Evolutionary conservation across 2,329 filamentous ascomycete genomes (phyloP).

Genomic region (Graphilbum ipis-grandicollis): DNA sequence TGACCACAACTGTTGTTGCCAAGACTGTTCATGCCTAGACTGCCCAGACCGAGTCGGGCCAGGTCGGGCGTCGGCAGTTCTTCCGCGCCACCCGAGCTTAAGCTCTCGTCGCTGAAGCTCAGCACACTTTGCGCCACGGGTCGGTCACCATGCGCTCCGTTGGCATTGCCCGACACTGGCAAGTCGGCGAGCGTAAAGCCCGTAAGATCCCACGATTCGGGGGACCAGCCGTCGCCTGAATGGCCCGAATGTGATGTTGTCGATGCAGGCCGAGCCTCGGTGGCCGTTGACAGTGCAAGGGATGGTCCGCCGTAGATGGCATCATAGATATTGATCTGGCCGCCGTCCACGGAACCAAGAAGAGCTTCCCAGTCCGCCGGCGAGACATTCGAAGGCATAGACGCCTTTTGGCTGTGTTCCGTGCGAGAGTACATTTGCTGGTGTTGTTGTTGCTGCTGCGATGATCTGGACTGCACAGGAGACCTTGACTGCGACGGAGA

Average conservation of each 20-base stretch:
- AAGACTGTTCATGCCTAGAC: constrained; percentile 22
- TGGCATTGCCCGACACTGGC: constrained; percentile 1
- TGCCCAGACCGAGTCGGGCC: constrained; percentile 20
- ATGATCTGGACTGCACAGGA: constrained; percentile 23
- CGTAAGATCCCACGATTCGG: constrained; percentile 37
- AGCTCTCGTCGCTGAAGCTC: constrained; percentile 39
- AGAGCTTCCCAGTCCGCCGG: constrained; percentile 69
- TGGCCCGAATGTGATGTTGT: constrained; percentile 14
- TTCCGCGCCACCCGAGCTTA: constrained; percentile 32
- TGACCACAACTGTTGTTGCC: constrained; percentile 16
- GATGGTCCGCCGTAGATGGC: constrained; percentile 57
- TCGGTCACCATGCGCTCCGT: constrained; percentile 14
- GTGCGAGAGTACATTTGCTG: no score
- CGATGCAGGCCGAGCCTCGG: constrained; percentile 25
- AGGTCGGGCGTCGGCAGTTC: constrained; percentile 29
- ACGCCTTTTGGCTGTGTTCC: constrained; percentile 19
- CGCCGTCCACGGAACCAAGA: constrained; percentile 62
- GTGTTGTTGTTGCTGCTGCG: constrained; percentile 18
- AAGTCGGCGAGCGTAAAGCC: constrained; percentile 34
- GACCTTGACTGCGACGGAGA: constrained; percentile 30
- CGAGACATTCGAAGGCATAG: constrained; percentile 24
- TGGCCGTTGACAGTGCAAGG: constrained; percentile 16
- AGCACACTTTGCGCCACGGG: constrained; percentile 33
- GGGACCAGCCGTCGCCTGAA: constrained; percentile 30
- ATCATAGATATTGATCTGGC: constrained; percentile 69